phyloP scores from a whole-genome alignment of 352 stramenopile species.

The Elongisporangium prolatum region DNA sequence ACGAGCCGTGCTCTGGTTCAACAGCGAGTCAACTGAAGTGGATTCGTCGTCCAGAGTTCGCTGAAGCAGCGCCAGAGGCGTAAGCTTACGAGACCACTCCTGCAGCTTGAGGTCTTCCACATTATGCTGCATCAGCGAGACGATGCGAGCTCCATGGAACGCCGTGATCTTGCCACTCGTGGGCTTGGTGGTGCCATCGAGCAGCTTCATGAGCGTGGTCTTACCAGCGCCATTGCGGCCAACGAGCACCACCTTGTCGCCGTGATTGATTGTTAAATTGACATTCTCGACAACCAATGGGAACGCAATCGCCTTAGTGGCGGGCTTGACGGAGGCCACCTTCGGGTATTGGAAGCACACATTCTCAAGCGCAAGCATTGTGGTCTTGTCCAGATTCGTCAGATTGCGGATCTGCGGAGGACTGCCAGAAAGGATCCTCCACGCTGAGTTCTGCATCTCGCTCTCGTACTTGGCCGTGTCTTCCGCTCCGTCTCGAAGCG shows the following conservation, averaged over 20 bases:
- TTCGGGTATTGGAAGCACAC: constrained; percentile 40
- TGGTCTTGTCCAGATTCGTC: constrained; percentile 34
- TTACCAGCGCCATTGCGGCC: constrained; percentile 86
- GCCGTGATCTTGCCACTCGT: constrained; percentile 35
- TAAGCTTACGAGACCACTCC: constrained; percentile 35
- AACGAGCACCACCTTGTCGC: constrained; percentile 82
- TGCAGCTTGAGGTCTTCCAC: constrained; percentile 56
- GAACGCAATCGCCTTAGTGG: constrained; percentile 5
- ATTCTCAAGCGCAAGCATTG: constrained; percentile 52
- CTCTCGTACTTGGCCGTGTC: constrained; percentile 41
- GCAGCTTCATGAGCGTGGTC: constrained; percentile 93
- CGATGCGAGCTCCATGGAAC: constrained; percentile 43
- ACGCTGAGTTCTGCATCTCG: constrained; percentile 20
- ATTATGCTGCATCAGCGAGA: constrained; percentile 59
- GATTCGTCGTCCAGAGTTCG: constrained; percentile 28
- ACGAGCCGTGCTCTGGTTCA: not conserved
- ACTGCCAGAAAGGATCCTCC: constrained; percentile 33
- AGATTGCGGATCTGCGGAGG: constrained; percentile 58
- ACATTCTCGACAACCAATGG: constrained; percentile 57
- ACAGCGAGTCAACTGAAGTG: constrained; percentile 1
- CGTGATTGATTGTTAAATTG: constrained; percentile 71
- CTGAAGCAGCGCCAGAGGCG: constrained; percentile 34
- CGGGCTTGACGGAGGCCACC: constrained; percentile 1
- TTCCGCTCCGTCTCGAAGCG: constrained; percentile 25
- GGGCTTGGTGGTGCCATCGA: constrained; percentile 74